Conservation (phyloP, 345 rosid genomes). For the Punica granatum region DNA sequence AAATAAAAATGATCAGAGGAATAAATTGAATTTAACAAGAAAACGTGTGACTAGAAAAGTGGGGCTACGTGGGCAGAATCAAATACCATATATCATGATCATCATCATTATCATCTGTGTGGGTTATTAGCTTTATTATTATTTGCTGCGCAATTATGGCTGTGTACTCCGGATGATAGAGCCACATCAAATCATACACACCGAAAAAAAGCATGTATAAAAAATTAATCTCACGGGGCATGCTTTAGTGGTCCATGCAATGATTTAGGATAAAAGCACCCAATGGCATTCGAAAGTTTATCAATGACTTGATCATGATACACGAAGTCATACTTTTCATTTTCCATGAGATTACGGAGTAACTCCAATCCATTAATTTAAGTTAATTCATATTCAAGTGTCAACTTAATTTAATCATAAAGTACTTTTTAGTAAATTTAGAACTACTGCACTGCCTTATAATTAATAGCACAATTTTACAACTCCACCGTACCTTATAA, state of each 20-base stretch:
- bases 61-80: background rate
- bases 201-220: background rate
- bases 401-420: too few species aligned
- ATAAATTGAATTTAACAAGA: background rate
- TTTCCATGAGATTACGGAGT: too few species aligned
- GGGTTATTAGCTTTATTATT: constrained; percentile 1
- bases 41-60: background rate
- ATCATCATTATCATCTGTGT: background rate
- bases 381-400: too few species aligned
- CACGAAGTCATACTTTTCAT: too few species aligned
- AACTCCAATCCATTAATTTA: too few species aligned
- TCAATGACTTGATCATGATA: background rate
- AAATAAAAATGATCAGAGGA: background rate
- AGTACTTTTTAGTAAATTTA: too few species aligned
- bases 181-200: background rate
- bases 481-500: too few species aligned
- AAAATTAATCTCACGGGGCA: background rate
- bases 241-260: constrained; percentile 1
- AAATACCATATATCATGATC: background rate
- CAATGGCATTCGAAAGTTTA: background rate
- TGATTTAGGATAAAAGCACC: background rate
- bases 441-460: too few species aligned
- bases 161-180: background rate
- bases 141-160: background rate
- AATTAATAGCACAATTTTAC: too few species aligned